Percentiles rank a stretch among this genome's conserved stretches.
phyloP scores from a whole-genome alignment of 1,139 yeast species.

The Komagataea norvegica region DNA sequence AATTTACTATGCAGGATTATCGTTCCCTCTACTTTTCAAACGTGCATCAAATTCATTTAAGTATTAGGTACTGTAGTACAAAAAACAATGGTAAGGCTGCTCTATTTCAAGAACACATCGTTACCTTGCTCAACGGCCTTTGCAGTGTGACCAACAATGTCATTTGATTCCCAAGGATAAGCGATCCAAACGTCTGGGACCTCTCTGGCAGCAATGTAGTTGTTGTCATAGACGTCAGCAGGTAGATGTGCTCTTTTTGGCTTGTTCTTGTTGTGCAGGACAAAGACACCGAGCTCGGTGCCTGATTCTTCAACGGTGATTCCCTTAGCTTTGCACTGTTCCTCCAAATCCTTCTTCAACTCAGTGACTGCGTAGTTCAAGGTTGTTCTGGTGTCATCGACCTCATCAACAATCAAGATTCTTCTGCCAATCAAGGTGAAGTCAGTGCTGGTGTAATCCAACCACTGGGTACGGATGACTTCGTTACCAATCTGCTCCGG shows the following conservation, averaged over 20 bases:
- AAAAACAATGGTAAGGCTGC: not conserved
- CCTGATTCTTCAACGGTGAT: slow-evolving; percentile 36
- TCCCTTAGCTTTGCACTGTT: slow-evolving; percentile 46
- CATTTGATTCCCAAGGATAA: slow-evolving; percentile 94
- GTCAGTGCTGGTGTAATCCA: slow-evolving; percentile 62
- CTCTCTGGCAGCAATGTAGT: slow-evolving; percentile 86
- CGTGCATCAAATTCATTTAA: not conserved
- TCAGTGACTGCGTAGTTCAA: slow-evolving; percentile 87
- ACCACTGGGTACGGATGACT: slow-evolving; percentile 94
- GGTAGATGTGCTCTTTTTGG: slow-evolving; percentile 75
- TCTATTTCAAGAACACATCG: slow-evolving; percentile 31
- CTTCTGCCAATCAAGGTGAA: slow-evolving; percentile 74
- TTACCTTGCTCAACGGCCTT: slow-evolving; percentile 78
- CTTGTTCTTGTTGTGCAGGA: slow-evolving; percentile 88
- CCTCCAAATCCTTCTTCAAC: slow-evolving; percentile 74
- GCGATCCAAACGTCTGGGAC: slow-evolving; percentile 96
- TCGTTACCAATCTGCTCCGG: slow-evolving; percentile 73
- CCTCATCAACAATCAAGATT: slow-evolving; percentile 85
- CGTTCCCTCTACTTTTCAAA: no score
- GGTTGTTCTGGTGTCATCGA: slow-evolving; percentile 93
- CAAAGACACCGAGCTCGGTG: slow-evolving; percentile 81
- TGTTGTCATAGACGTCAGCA: slow-evolving; percentile 38
- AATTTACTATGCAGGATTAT: not conserved
- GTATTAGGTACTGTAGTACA: not conserved
- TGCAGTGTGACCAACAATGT: slow-evolving; percentile 82